A percentile compares a stretch with the other conserved stretches of the same genome.
These are phyloP conservation scores for Schizothecium vesticola DNA, from an alignment of 495 filamentous ascomycete species.

Conservation along the genomic window DNA sequence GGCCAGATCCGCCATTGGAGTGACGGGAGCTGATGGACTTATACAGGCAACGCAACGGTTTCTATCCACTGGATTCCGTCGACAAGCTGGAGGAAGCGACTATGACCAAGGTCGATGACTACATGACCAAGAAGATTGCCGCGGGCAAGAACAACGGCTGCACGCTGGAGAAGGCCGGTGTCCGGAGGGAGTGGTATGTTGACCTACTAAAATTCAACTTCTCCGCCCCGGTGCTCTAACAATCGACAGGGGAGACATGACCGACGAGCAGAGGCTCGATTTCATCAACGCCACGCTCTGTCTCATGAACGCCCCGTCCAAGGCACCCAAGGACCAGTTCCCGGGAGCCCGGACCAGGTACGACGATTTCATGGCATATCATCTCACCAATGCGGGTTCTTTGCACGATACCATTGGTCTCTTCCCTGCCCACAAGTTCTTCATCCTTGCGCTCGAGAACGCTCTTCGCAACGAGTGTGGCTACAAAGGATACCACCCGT, in stretches of 20 bases:
- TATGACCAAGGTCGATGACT: constrained; percentile 37
- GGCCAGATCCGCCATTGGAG: background rate
- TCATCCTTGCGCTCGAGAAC: constrained; percentile 55
- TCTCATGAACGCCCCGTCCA: constrained; percentile 10
- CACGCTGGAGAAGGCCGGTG: constrained; percentile 41
- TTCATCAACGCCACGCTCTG: constrained; percentile 19
- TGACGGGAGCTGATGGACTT: constrained; percentile 1
- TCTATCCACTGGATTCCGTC: constrained; percentile 36
- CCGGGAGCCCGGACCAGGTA: constrained; percentile 4
- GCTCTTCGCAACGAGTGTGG: constrained; percentile 63
- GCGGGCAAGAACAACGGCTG: constrained; percentile 41
- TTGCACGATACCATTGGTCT: constrained; percentile 8
- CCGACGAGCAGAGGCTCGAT: constrained; percentile 22
- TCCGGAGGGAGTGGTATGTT: constrained; percentile 47
- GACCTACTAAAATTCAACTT: background rate
- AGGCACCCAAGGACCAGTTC: constrained; percentile 10
- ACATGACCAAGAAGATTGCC: constrained; percentile 30
- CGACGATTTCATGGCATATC: constrained; percentile 11
- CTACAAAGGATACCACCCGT: constrained; percentile 34
- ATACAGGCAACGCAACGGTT: constrained; percentile 27
- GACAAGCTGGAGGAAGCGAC: constrained; percentile 34
- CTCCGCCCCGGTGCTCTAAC: constrained; percentile 7
- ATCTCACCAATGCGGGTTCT: constrained; percentile 5
- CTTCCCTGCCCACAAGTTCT: constrained; percentile 49
- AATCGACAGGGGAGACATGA: constrained; percentile 36